Base-by-base conservation (phyloP, 108 stramenopile genomes). In the Nannochloropsis gaditana region DNA sequence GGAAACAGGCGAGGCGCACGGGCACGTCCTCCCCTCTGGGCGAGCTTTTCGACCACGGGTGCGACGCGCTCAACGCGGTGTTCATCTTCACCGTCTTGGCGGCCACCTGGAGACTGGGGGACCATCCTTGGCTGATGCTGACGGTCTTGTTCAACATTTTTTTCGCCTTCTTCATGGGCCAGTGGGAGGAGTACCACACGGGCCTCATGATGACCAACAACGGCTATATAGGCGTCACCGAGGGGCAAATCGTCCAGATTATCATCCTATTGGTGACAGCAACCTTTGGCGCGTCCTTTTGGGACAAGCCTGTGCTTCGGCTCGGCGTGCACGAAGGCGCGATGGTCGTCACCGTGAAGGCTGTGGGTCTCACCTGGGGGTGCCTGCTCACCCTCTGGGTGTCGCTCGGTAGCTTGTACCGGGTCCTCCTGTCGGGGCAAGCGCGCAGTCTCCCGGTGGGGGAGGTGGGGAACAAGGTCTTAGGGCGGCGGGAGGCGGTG, bases 1-100 rank as follows among this genome's bases (percentile, higher is more conserved):
- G 98, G 42, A 99, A 98, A 87, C 98, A 99, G 87, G 96, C 97
- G 2, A 91, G 97, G 79, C 90, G 94, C 45, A 99, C 98, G 5
- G 90, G 90, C 73, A 93, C 93, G 41, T 93, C 93, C 80, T 93
- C 93, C 83, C 96, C 98, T 1, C 85, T 99, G 47, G 98, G 98
- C 9, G 96, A 97, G 90, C 90, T 99, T n/a, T 97, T 97, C 86
- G 98, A 99, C 88, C 98, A 99, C 87, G 98, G 96, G 44, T 93
- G 95, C 85, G 97, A 98, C 88, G 94, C 95, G 85, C 91, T 97
- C 4, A 93, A 95, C 84, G 95, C 92, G 10, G 92, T 90, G 50
- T 47, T 90, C 17, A 87, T 87, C 44, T 91, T 90, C 44, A 91
- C 91, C 85, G 82, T 50, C 9, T 43, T 41, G 19, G 84, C n/a